Percentiles rank a stretch among this genome's conserved stretches.
phyloP scores from a whole-genome alignment of 169 alveolate genomes.

The Pseudocohnilembus persalinus region DNA sequence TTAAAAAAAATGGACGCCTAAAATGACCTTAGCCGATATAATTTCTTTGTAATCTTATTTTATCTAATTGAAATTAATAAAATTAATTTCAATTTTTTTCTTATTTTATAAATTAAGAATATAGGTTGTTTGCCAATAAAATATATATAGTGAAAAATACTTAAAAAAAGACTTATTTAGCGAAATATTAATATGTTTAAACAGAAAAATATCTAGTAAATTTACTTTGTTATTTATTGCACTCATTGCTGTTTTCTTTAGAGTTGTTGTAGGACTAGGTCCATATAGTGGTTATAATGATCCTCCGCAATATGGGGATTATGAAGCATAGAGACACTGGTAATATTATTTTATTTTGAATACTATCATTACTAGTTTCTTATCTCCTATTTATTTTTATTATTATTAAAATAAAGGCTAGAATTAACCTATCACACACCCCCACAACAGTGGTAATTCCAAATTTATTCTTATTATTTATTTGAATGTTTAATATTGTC shows the following conservation, averaged over 20 bases:
- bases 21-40: conserved; percentile 25
- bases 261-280: conserved; percentile 53
- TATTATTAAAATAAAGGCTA: conserved; percentile 60
- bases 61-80: too few species aligned
- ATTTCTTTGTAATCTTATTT: conserved; percentile 5
- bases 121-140: conserved; percentile 5
- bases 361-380: conserved; percentile 65
- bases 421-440: conserved; percentile 16
- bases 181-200: too few species aligned
- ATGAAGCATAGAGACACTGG: conserved; percentile 94
- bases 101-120: too few species aligned
- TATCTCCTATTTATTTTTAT: conserved; percentile 41
- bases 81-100: too few species aligned
- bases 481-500: too few species aligned
- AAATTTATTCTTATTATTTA: too few species aligned
- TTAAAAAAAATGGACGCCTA: conserved; percentile 16
- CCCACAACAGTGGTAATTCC: conserved; percentile 55
- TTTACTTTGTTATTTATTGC: conserved; percentile 24
- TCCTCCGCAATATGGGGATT: conserved; percentile 90
- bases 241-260: conserved; percentile 31
- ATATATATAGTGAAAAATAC: background rate
- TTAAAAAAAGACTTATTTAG: background rate
- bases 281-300: conserved; percentile 72
- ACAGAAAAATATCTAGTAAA: too few species aligned
- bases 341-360: conserved; percentile 61